A percentile compares a stretch with the other conserved stretches of the same genome.
These are phyloP conservation scores for Pyrus communis DNA, from an alignment of 306 rosid species.

Conservation along the genomic window DNA sequence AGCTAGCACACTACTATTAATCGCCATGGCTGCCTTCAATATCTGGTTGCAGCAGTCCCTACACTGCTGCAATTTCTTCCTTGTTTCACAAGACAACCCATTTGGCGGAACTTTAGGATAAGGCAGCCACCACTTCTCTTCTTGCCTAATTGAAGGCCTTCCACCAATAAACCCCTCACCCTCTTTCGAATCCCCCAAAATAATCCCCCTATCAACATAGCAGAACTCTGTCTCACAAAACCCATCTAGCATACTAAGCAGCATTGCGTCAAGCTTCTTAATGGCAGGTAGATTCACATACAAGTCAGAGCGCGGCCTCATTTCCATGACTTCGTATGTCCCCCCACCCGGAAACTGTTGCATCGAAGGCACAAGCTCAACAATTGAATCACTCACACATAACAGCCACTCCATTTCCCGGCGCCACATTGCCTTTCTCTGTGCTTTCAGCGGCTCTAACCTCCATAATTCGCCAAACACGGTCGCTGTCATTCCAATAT, in stretches of 20 bases:
- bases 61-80: conserved; percentile 91
- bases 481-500: conserved; percentile 50
- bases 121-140: conserved; percentile 99
- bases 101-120: conserved; percentile 74
- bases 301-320: conserved; percentile 73
- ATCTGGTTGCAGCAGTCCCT: conserved; percentile 87
- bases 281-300: conserved; percentile 79
- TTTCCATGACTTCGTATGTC: conserved; percentile 77
- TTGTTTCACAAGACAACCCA: conserved; percentile 59
- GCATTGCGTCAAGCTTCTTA: conserved; percentile 82
- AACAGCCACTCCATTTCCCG: conserved; percentile 90
- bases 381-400: conserved; percentile 81
- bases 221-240: conserved; percentile 65
- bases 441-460: conserved; percentile 72
- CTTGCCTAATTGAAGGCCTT: conserved; percentile 88
- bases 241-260: conserved; percentile 77
- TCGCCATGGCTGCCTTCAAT: conserved; percentile 85
- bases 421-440: conserved; percentile 81
- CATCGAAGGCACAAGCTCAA: conserved; percentile 78
- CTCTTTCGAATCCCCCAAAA: conserved; percentile 54
- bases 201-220: conserved; percentile 70
- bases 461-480: conserved; percentile 95
- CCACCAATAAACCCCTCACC: conserved; percentile 43
- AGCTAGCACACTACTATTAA: conserved; percentile 71
- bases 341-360: conserved; percentile 93